Evolutionary conservation across 306 rosid genomes (phyloP).

Genomic region (Corylus avellana): DNA sequence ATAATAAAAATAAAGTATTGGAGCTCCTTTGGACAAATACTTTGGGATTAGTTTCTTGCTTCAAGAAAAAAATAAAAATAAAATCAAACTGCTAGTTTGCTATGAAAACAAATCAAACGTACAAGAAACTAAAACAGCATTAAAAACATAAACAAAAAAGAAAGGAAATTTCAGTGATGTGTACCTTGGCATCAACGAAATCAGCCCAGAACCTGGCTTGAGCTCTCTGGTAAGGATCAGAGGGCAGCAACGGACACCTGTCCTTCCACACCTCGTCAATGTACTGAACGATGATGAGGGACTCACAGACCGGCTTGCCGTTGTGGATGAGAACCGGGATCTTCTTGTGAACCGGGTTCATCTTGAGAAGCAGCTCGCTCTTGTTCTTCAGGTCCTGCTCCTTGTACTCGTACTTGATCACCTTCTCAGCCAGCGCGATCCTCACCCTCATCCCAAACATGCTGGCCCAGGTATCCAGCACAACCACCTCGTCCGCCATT

Average conservation of each 20-base stretch:
- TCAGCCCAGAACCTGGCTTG: conserved; percentile 53
- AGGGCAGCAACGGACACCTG: conserved; percentile 31
- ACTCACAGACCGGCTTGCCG: conserved; percentile 34
- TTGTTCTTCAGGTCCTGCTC: conserved; percentile 30
- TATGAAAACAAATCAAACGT: not conserved
- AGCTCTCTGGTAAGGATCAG: conserved; percentile 30
- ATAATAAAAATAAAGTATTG: not conserved
- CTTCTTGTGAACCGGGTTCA: conserved; percentile 42
- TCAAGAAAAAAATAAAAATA: not conserved
- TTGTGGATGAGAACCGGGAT: conserved; percentile 41
- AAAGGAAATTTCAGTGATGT: not conserved
- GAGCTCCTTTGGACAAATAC: not conserved
- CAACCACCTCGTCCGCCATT: conserved; percentile 30
- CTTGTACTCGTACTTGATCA: conserved; percentile 18
- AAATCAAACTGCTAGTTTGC: not conserved
- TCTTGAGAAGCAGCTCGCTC: conserved; percentile 23
- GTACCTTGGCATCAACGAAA: conserved; percentile 43
- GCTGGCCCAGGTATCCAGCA: conserved; percentile 25
- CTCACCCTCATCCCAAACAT: conserved; percentile 30
- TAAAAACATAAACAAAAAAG: not conserved
- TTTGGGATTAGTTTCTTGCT: too few relatives aligned
- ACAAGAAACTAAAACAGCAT: not conserved
- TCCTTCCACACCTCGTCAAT: conserved; percentile 48
- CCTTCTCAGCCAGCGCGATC: conserved; percentile 36
- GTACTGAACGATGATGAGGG: conserved; percentile 27